Base-by-base conservation (phyloP, 768 basidiomycete species). In the Mycena metata region DNA sequence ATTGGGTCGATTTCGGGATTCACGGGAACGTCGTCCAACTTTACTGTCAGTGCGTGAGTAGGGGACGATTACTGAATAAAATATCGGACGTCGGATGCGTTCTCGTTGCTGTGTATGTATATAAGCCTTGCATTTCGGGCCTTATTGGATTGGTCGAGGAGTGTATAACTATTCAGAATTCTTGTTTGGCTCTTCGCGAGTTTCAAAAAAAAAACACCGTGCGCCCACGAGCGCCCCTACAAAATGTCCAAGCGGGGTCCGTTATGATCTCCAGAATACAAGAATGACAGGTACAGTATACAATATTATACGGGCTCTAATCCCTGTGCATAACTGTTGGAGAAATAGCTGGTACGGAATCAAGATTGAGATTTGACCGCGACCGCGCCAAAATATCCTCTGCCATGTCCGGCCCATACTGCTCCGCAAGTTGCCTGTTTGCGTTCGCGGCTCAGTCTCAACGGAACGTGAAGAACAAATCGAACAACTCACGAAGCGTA, bases 1-100 rank as follows among this genome's bases (percentile, higher is more conserved):
- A 79, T 89, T 55, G 91, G 93, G 9, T 78, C 83, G 33, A 89
- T 93, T 66, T 83, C 82, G 15, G 73, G 90, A 1, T 94, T 94
- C 78, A 84, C 83, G 26, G 90, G 89, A 21, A 79, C 79, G 19
- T 92, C 91, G 0, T 85, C 86, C 24, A 84, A 81, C 55, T 94
- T 94, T 78, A 89, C 84, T 3, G 78, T 93, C 43, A 3, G 3
- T 30, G 80, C 80, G 45, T 68, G 24, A 64, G 24, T 12, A 9
- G 9, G 59, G 16, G 46, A 6, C 19, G 12, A 12, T 36, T 1
- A 9, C 11, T 26, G 2, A 51, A 8, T 19, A 52, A 16, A 52
- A 36, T 7, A 9, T n/a, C n/a, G 51, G 51, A 52, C 51, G 51
- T 6, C 3, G 3, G 15, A 6, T 16, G 26, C 19, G 24, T 51